These are phyloP conservation scores for Linnemannia schmuckeri DNA, from an alignment of 192 early-diverging fungal genomes.

Conservation along the genomic window DNA sequence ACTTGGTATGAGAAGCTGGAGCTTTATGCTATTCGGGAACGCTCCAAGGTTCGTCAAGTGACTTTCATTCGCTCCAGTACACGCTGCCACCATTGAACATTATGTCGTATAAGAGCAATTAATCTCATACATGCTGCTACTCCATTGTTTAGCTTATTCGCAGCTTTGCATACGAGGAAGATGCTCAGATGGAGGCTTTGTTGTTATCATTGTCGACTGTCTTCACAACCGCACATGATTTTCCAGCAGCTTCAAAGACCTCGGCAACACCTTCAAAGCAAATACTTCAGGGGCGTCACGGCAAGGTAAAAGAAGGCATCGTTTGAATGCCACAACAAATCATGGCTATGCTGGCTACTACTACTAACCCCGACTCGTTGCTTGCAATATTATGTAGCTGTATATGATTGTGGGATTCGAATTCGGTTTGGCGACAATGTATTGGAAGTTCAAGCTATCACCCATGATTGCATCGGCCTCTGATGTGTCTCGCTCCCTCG, in stretches of 20 bases:
- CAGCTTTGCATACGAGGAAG: slow-evolving; percentile 52
- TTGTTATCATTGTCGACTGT: slow-evolving; percentile 32
- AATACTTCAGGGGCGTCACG: slow-evolving; percentile 8
- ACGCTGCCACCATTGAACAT: background rate
- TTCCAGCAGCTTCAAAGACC: background rate
- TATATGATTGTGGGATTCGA: slow-evolving; percentile 28
- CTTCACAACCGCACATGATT: slow-evolving; percentile 9
- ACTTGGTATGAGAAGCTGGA: slow-evolving; percentile 45
- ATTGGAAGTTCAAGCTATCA: slow-evolving; percentile 47
- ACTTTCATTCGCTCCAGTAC: background rate
- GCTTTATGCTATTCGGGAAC: slow-evolving; percentile 28
- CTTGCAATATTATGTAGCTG: background rate
- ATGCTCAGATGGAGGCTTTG: slow-evolving; percentile 44
- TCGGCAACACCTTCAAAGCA: slow-evolving; percentile 13
- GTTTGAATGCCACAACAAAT: background rate
- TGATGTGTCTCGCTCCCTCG: background rate
- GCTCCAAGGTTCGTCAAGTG: slow-evolving; percentile 24
- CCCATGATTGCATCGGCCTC: slow-evolving; percentile 19
- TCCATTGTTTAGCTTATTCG: background rate
- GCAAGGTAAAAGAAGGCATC: slow-evolving; percentile 11
- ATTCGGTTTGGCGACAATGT: slow-evolving; percentile 37
- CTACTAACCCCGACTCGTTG: background rate
- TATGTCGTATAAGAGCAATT: background rate
- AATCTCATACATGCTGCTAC: background rate
- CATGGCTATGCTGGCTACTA: background rate